Evolutionary conservation across 371 early-diverging fungal species (phyloP), one percentile per base, ranked within the genome.

Genomic region (Rhizopus stolonifer): DNA sequence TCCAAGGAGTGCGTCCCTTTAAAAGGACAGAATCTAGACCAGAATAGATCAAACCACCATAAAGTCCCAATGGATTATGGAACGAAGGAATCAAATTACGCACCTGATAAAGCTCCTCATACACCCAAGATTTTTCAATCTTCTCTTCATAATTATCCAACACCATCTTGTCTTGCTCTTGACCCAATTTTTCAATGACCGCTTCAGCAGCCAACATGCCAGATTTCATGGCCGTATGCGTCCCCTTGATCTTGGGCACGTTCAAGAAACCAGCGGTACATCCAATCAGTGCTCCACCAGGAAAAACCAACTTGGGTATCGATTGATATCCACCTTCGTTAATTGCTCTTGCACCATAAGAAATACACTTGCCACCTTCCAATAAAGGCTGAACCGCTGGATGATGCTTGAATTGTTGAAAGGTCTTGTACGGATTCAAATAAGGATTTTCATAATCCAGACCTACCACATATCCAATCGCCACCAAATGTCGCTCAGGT

Each of bases 231-330:
- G 99, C 96, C 22, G 93, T 95, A 76, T 98, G 99, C 1, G 97
- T 98, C 29, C 99, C 99, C 80, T 98, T 98, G 66, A 98, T 95
- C 77, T 98, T 98, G 54, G 97, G 92, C 40, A 98, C 87, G 71
- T 98, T 98, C 64, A 98, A 56, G 74, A 96, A 95, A 3, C 99
- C 98, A 44, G 99, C 99, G 0, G 96, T 86, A 69, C 94, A 94
- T 22, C 99, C 99, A 59, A 98, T 89, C 57, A 98, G 76, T 17
- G 97, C 96, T 25, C 95, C 98, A 58, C 99, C 99, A 18, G 97
- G 95, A 83, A 98, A 94, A 29, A 79, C 80, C 23, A 98, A 73
- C 76, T 95, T 93, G 44, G 99, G 99, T 52, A 98, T 82, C 8
- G 94, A 92, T 74, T 93, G 92, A 46, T 79, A 76, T 3, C 99